Evolutionary conservation across 2,329 filamentous ascomycete species (phyloP).

Genomic region (Aspergillus fijiensis): DNA sequence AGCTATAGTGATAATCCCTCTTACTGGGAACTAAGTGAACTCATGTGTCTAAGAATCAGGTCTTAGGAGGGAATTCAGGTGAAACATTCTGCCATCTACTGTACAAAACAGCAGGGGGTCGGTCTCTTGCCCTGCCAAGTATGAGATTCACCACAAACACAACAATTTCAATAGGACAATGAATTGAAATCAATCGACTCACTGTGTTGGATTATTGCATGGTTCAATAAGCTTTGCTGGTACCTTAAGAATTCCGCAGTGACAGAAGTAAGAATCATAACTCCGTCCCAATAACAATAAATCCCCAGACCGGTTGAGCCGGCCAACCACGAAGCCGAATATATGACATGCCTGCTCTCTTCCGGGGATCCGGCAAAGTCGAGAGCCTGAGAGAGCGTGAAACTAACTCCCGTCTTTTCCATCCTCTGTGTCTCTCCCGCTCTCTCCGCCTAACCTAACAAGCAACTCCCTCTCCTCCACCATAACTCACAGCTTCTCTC

Average conservation of each 20-base stretch:
- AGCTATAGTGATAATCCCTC: too few relatives aligned
- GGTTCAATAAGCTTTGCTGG: not conserved
- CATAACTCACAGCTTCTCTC: constrained; percentile 14
- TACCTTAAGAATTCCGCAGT: not conserved
- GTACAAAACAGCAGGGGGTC: not conserved
- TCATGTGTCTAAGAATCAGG: too few relatives aligned
- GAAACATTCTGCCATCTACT: too few relatives aligned
- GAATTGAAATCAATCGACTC: not conserved
- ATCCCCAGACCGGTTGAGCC: not conserved
- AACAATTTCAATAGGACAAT: not conserved
- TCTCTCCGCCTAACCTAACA: constrained; percentile 11
- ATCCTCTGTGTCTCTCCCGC: constrained; percentile 16
- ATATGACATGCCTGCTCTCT: constrained; percentile 13
- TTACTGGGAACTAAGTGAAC: too few relatives aligned
- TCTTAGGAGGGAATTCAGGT: too few relatives aligned
- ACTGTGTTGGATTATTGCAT: not conserved
- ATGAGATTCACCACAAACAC: not conserved
- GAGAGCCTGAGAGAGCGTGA: not conserved
- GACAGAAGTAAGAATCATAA: not conserved
- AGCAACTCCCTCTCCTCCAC: constrained; percentile 20
- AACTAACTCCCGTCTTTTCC: not conserved
- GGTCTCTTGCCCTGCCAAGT: not conserved
- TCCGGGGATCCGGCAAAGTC: constrained; percentile 9
- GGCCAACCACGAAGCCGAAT: constrained; percentile 9
- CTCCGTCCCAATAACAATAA: constrained; percentile 1